Evolutionary conservation across 805 yeast genomes (phyloP), one percentile per base, ranked within the genome.

Genomic region (Cyberlindnera americana): DNA sequence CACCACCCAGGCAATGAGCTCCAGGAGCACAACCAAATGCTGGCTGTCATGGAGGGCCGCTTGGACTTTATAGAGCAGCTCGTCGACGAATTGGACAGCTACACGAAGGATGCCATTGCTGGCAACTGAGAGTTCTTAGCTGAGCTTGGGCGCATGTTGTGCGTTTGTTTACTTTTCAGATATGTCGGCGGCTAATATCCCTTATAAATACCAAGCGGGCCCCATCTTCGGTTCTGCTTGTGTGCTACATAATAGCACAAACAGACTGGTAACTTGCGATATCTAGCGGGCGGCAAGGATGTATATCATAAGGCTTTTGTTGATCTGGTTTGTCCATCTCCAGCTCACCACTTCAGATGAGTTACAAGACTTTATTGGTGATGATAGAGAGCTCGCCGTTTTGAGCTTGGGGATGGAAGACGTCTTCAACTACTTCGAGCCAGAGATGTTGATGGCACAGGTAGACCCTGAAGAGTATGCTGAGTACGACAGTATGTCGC

Each of bases 1-100:
- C n/a, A n/a, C n/a, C n/a, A n/a, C n/a, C 27, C 3, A 60, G 60
- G 59, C 28, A 38, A 38, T 17, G 71, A 67, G 41, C 59, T 61
- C 15, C 32, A 47, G 23, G 38, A 37, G 16, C 23, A 45, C 23
- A 19, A 39, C 14, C 17, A 24, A 17, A 44, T 44, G 33, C 19
- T 52, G 12, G 41, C 27, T 6, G 16, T 27, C 3, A 46, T 48
- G 24, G 54, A 49, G 28, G 8, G 38, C 10, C 47, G 44, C 6
- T 38, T 54, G 11, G 44, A 37, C 10, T 43, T 44, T 26, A 34
- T 54, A 11, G 51, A 47, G 30, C n/a, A 33, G 8, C 39, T 53
- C 18, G 45, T 52, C 1, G 38, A 44, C 5, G 53, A 53, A 18
- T 35, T 53, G 21, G 54, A 46, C 19, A 35, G 35, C 12, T 52